These are phyloP conservation scores for Botrytis galanthina DNA, from an alignment of 2,329 filamentous ascomycete genomes.

Conservation along the genomic window DNA sequence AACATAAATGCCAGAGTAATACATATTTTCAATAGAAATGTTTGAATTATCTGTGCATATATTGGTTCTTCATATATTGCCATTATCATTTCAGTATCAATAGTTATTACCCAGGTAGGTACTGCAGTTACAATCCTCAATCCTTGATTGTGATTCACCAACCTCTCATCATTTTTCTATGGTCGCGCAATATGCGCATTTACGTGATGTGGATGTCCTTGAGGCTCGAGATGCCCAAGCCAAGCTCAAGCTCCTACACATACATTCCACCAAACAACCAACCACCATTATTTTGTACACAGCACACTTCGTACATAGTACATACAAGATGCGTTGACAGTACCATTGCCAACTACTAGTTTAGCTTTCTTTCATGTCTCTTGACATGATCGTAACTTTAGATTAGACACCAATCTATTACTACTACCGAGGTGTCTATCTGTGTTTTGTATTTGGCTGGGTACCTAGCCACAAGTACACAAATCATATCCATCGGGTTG, in stretches of 20 bases:
- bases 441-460: background rate
- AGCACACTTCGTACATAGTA: background rate
- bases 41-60: background rate
- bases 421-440: background rate
- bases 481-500: background rate
- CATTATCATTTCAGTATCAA: background rate
- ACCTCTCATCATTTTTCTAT: constrained; percentile 1
- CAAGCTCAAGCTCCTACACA: background rate
- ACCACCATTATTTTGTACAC: background rate
- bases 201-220: background rate
- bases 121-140: background rate
- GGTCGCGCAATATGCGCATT: constrained; percentile 11
- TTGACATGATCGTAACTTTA: background rate
- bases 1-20: background rate
- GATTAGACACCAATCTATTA: background rate
- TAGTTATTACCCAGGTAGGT: background rate
- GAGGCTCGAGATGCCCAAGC: background rate
- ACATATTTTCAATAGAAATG: background rate
- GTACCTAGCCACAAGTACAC: background rate
- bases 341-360: background rate
- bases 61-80: background rate
- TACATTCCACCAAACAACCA: background rate
- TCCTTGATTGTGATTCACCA: background rate
- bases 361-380: background rate
- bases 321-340: background rate